phyloP scores from a whole-genome alignment of 2,329 filamentous ascomycete species.

The Tolypocladium sp. region DNA sequence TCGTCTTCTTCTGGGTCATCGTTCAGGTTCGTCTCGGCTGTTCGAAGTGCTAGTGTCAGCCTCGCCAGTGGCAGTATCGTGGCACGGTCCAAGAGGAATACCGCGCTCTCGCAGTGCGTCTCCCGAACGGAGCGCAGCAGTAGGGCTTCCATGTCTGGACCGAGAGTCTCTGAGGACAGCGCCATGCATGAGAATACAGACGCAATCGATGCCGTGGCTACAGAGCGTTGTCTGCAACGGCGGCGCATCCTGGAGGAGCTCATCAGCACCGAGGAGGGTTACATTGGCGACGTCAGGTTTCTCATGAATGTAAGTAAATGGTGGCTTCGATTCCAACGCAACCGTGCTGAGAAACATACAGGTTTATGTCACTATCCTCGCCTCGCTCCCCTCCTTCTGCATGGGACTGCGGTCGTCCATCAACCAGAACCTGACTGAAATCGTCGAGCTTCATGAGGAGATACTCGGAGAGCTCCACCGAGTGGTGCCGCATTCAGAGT shows the following conservation, averaged over 20 bases:
- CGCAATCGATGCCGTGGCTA: slow-evolving; percentile 57
- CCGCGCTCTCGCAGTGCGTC: slow-evolving; percentile 39
- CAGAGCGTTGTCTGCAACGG: slow-evolving; percentile 63
- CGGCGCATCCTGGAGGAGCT: slow-evolving; percentile 78
- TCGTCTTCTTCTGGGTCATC: slow-evolving; percentile 63
- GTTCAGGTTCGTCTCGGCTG: slow-evolving; percentile 67
- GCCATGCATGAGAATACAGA: slow-evolving; percentile 46
- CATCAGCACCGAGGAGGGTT: slow-evolving; percentile 76
- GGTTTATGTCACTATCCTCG: slow-evolving; percentile 69
- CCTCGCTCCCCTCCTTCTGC: slow-evolving; percentile 59
- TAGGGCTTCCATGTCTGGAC: slow-evolving; percentile 47
- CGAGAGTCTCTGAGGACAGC: slow-evolving; percentile 59
- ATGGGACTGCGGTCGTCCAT: slow-evolving; percentile 60
- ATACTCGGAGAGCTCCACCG: slow-evolving; percentile 67
- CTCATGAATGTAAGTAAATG: slow-evolving; percentile 62
- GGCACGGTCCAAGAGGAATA: slow-evolving; percentile 47
- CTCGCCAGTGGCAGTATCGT: slow-evolving; percentile 62
- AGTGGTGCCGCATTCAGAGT: slow-evolving; percentile 60
- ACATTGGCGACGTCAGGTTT: slow-evolving; percentile 79
- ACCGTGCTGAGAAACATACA: slow-evolving; percentile 22
- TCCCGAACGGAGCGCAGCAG: slow-evolving; percentile 55
- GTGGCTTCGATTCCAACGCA: background rate
- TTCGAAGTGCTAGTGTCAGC: slow-evolving; percentile 75
- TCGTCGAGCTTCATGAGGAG: slow-evolving; percentile 75
- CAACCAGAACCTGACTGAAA: slow-evolving; percentile 68